These are phyloP conservation scores for Lactarius hengduanensis DNA, from an alignment of 768 basidiomycete genomes.

Conservation along the genomic window DNA sequence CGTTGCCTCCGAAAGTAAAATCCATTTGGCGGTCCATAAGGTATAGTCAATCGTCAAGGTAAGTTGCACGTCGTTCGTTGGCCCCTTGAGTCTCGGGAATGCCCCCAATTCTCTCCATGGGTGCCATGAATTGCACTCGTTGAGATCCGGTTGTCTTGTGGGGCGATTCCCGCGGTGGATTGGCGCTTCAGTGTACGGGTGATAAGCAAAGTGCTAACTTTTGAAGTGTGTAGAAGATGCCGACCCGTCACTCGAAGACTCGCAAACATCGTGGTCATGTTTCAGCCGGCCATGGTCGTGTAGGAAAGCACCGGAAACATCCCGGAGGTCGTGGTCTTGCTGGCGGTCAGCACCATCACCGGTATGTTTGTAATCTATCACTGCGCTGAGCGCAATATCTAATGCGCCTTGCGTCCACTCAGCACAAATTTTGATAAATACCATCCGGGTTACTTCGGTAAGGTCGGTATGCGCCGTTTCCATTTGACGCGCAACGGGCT, in stretches of 20 bases:
- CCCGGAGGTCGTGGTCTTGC: constrained; percentile 99
- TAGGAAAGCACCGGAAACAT: constrained; percentile 99
- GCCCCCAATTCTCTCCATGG: constrained; percentile 28
- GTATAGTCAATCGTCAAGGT: constrained; percentile 57
- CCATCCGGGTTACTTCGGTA: constrained; percentile 99
- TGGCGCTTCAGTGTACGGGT: constrained; percentile 36
- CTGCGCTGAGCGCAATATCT: background rate
- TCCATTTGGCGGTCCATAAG: background rate
- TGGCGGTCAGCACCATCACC: constrained; percentile 99
- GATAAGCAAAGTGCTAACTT: constrained; percentile 32
- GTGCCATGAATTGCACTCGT: background rate
- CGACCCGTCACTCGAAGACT: constrained; percentile 94
- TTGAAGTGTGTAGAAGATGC: constrained; percentile 62
- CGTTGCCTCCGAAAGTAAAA: constrained; percentile 17
- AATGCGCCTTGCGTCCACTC: constrained; percentile 6
- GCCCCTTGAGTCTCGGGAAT: constrained; percentile 23
- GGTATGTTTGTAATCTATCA: constrained; percentile 51
- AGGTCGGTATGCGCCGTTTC: constrained; percentile 99
- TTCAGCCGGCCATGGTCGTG: constrained; percentile 99
- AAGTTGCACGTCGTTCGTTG: constrained; percentile 42
- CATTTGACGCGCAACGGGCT: constrained; percentile 87
- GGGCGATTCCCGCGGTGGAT: constrained; percentile 47
- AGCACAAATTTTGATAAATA: constrained; percentile 98
- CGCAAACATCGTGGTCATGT: constrained; percentile 99
- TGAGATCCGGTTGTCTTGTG: constrained; percentile 5